Evolutionary conservation across 495 filamentous ascomycete species (phyloP).

Genomic region (Talaromyces proteolyticus): DNA sequence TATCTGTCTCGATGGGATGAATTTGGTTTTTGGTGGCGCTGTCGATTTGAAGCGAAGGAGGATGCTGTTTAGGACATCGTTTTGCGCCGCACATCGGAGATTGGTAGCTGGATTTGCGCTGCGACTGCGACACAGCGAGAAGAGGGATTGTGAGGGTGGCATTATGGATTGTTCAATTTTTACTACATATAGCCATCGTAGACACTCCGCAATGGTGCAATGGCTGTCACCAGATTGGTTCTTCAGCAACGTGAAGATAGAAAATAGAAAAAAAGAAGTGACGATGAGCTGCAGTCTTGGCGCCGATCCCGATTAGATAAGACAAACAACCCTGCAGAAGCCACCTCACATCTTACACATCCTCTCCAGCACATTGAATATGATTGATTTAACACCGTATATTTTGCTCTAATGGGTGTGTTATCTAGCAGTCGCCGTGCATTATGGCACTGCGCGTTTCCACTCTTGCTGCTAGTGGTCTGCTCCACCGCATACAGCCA

Average conservation of each 20-base stretch:
- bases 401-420: background rate
- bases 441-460: conserved; percentile 1
- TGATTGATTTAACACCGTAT: background rate
- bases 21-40: conserved; percentile 20
- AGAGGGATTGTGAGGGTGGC: background rate
- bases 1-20: conserved; percentile 9
- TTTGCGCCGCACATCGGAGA: conserved; percentile 8
- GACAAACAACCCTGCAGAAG: background rate
- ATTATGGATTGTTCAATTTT: background rate
- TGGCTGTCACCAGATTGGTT: too few relatives aligned
- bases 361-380: background rate
- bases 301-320: background rate
- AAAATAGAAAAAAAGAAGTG: background rate
- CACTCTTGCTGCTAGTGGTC: conserved; percentile 19
- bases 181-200: background rate
- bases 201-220: too few relatives aligned
- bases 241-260: too few relatives aligned
- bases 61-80: conserved; percentile 19
- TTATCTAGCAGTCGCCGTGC: background rate
- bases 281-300: background rate
- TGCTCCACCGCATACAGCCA: conserved; percentile 55
- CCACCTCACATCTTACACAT: background rate
- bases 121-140: background rate
- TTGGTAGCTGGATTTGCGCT: background rate
- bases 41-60: conserved; percentile 27